Percentiles rank a stretch among this genome's conserved stretches.
Evolutionary conservation across 208 protist genomes (phyloP).

Genomic region (Porcisia hertigi): DNA sequence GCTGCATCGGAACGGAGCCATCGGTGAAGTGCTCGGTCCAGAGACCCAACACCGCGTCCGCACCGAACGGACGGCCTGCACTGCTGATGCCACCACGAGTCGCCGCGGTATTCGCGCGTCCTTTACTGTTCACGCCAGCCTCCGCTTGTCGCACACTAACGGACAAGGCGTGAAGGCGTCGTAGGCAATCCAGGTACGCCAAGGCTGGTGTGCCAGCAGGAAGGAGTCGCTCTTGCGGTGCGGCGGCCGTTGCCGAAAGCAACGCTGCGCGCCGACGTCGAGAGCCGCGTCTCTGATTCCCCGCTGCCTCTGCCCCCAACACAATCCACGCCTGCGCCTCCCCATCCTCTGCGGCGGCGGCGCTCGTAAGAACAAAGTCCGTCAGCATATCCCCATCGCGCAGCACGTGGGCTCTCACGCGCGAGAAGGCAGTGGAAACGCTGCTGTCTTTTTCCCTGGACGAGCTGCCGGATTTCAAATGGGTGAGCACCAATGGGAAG

Average conservation of each 20-base stretch:
- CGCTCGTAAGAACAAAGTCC: slow-evolving; percentile 63
- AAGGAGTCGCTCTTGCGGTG: slow-evolving; percentile 42
- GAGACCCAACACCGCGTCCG: slow-evolving; percentile 20
- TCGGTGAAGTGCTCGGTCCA: slow-evolving; percentile 35
- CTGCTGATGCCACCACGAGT: neutral
- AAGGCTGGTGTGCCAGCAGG: slow-evolving; percentile 64
- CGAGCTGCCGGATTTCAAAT: neutral
- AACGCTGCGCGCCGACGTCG: slow-evolving; percentile 16
- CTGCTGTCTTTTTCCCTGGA: slow-evolving; percentile 1
- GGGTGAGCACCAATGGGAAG: slow-evolving; percentile 66
- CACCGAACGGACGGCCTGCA: slow-evolving; percentile 16
- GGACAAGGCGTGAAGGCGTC: slow-evolving; percentile 26
- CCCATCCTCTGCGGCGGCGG: slow-evolving; percentile 31
- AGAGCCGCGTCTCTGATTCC: slow-evolving; percentile 18
- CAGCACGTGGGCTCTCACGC: slow-evolving; percentile 55
- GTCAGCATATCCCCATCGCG: slow-evolving; percentile 73
- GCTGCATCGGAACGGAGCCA: slow-evolving; percentile 28
- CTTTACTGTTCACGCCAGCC: slow-evolving; percentile 21
- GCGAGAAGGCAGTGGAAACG: neutral
- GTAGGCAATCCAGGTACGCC: slow-evolving; percentile 60
- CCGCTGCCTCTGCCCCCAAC: slow-evolving; percentile 12
- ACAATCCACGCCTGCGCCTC: slow-evolving; percentile 64
- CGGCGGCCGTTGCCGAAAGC: slow-evolving; percentile 16
- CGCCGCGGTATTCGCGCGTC: slow-evolving; percentile 1
- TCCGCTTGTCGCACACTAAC: slow-evolving; percentile 29